Conservation (phyloP, 2,329 filamentous ascomycete species). For the Clarireedia homoeocarpa region DNA sequence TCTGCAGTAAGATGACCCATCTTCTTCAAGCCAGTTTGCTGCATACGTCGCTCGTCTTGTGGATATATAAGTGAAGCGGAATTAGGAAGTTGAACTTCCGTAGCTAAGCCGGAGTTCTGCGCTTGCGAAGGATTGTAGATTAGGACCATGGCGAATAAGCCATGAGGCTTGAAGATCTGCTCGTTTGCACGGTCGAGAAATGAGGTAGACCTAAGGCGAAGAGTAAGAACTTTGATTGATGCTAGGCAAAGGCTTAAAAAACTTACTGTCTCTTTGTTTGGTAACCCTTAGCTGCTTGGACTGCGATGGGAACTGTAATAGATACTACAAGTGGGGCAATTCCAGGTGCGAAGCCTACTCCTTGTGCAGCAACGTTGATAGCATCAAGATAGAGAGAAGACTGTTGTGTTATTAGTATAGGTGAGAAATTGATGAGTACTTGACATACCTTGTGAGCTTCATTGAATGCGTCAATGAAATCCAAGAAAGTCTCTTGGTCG, state of each 20-base stretch:
- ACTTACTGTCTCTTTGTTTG: conserved; percentile 7
- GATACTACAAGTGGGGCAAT: conserved; percentile 35
- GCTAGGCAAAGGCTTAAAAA: too few relatives aligned
- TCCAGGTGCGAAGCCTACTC: conserved; percentile 32
- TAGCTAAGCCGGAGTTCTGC: background rate
- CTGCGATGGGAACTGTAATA: conserved; percentile 35
- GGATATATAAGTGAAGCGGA: background rate
- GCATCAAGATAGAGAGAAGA: conserved; percentile 31
- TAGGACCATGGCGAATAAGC: conserved; percentile 46
- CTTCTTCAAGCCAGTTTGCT: conserved; percentile 24
- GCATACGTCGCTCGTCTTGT: background rate
- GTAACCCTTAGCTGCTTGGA: conserved; percentile 32
- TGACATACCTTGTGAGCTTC: conserved; percentile 20
- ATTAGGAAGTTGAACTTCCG: conserved; percentile 1
- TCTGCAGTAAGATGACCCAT: conserved; percentile 29
- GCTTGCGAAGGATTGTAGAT: conserved; percentile 37
- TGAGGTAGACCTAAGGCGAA: conserved; percentile 30
- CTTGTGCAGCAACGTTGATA: conserved; percentile 35
- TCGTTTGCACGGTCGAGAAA: conserved; percentile 48
- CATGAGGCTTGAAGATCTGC: conserved; percentile 45
- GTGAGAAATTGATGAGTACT: accelerated
- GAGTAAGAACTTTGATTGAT: background rate
- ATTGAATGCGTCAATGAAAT: conserved; percentile 40
- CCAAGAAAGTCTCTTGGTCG: conserved; percentile 38
- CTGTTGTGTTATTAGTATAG: conserved; percentile 11